Conservation (phyloP, 2,329 filamentous ascomycete genomes). For the Xylariaceae sp. region DNA sequence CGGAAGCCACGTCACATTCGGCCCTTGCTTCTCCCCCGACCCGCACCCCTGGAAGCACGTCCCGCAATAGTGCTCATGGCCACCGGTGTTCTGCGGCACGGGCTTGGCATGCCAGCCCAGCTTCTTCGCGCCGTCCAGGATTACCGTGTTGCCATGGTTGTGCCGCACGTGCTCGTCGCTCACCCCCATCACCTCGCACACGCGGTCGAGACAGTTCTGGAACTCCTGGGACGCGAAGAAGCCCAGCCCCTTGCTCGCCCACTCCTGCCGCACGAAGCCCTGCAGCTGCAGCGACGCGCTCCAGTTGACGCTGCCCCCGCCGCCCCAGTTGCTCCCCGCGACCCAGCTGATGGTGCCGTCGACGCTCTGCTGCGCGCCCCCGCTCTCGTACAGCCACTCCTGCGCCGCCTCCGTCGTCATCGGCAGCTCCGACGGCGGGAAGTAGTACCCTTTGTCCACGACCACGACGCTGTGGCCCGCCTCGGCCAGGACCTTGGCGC, state of each 20-base stretch:
- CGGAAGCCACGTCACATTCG: constrained; percentile 62
- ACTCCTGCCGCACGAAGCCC: constrained; percentile 62
- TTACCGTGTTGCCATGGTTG: constrained; percentile 56
- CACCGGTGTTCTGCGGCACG: constrained; percentile 66
- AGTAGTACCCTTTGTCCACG: constrained; percentile 66
- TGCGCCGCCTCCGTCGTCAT: constrained; percentile 53
- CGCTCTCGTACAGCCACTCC: constrained; percentile 56
- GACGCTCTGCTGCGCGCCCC: constrained; percentile 42
- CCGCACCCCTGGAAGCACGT: constrained; percentile 39
- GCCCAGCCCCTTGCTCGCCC: constrained; percentile 55
- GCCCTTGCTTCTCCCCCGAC: constrained; percentile 61
- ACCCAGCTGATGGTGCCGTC: constrained; percentile 45
- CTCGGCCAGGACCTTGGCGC: constrained; percentile 62
- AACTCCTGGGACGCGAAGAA: constrained; percentile 63
- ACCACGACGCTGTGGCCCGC: constrained; percentile 52
- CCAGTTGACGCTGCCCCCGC: constrained; percentile 72
- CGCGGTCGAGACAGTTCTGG: constrained; percentile 53
- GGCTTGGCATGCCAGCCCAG: constrained; percentile 59
- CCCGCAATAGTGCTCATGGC: constrained; percentile 58
- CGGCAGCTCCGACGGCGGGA: constrained; percentile 58
- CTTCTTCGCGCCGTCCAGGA: constrained; percentile 62
- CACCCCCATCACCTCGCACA: constrained; percentile 31
- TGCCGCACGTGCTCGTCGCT: constrained; percentile 44
- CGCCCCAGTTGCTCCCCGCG: constrained; percentile 64
- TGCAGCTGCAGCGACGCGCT: constrained; percentile 48